These are phyloP conservation scores for Zopfia rhizophila DNA, from an alignment of 2,329 filamentous ascomycete species.

Conservation along the genomic window DNA sequence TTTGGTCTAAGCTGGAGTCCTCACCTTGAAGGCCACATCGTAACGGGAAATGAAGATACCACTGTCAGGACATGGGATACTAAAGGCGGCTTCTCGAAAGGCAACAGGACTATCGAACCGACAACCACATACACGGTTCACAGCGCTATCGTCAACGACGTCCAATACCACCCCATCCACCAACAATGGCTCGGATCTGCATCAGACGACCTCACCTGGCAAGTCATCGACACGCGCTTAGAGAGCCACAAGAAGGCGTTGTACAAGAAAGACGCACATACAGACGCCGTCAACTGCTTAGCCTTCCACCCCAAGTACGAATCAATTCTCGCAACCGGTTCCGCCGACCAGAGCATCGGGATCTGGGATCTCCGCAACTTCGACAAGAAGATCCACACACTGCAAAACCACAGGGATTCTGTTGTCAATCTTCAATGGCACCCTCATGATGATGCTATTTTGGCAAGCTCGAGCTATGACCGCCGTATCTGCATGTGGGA, in stretches of 20 bases:
- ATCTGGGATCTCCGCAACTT: conserved; percentile 95
- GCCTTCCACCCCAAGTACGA: conserved; percentile 95
- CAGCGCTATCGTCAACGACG: conserved; percentile 91
- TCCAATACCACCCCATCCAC: conserved; percentile 91
- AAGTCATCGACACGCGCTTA: conserved; percentile 88
- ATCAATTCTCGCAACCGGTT: conserved; percentile 89
- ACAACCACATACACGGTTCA: conserved; percentile 86
- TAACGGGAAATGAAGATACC: conserved; percentile 89
- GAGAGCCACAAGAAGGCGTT: conserved; percentile 73
- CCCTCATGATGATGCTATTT: conserved; percentile 85
- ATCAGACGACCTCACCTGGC: conserved; percentile 92
- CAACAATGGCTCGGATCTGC: conserved; percentile 86
- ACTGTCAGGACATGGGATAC: conserved; percentile 95
- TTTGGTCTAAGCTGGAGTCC: conserved; percentile 96
- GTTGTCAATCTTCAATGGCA: conserved; percentile 97
- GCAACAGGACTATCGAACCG: conserved; percentile 76
- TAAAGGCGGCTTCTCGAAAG: conserved; percentile 73
- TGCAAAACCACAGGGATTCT: conserved; percentile 87
- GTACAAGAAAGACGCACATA: conserved; percentile 78
- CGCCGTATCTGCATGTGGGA: conserved; percentile 97
- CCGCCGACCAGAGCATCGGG: conserved; percentile 92
- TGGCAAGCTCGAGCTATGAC: conserved; percentile 93
- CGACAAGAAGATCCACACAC: conserved; percentile 86
- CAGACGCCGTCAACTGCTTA: conserved; percentile 94
- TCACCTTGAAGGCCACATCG: conserved; percentile 80